These are phyloP conservation scores for Clohesyomyces aquaticus DNA, from an alignment of 495 filamentous ascomycete genomes.

Conservation along the genomic window DNA sequence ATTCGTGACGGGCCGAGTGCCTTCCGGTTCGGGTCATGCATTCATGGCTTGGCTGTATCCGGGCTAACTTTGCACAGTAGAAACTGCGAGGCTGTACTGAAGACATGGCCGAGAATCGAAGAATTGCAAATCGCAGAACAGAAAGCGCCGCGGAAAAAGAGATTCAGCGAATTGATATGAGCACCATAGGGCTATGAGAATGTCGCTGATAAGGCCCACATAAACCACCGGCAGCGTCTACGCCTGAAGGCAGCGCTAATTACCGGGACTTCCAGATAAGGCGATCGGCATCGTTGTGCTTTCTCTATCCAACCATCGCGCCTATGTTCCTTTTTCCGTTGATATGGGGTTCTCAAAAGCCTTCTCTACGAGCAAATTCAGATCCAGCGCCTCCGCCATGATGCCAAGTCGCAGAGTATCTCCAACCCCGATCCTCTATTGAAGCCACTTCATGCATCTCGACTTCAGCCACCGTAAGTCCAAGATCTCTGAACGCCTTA, in stretches of 20 bases:
- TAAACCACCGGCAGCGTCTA: not conserved
- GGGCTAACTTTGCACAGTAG: not conserved
- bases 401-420: constrained; percentile 10
- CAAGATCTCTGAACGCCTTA: not conserved
- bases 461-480: constrained; percentile 19
- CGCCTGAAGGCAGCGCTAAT: not conserved
- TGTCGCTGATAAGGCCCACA: constrained; percentile 28
- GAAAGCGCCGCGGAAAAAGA: constrained; percentile 26
- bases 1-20: not conserved
- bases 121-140: not conserved
- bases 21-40: not conserved
- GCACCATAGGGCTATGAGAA: not conserved
- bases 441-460: constrained; percentile 1
- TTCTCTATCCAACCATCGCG: not conserved
- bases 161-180: constrained; percentile 5
- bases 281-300: not conserved
- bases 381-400: constrained; percentile 5
- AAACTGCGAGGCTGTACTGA: not conserved
- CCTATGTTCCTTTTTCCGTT: not conserved
- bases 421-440: not conserved
- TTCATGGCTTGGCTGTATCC: not conserved
- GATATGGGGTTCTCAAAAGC: not conserved
- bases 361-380: not conserved
- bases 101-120: too few relatives aligned
- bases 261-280: constrained; percentile 28